Conservation (phyloP, 352 stramenopile genomes). For the Pythium dissotocum region DNA sequence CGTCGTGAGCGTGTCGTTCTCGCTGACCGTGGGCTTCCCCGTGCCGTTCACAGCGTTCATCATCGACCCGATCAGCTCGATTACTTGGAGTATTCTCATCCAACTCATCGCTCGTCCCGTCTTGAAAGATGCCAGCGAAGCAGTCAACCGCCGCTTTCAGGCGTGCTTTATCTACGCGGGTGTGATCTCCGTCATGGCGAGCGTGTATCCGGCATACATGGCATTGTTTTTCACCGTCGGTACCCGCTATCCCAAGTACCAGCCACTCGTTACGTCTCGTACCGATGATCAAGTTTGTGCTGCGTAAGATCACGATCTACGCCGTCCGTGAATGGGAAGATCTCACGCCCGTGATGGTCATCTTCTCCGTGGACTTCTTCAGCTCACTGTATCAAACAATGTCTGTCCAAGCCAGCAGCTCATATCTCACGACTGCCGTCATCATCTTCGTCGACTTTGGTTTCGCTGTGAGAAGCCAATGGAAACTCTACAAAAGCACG, state of each 20-base stretch:
- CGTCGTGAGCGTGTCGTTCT: too few relatives aligned
- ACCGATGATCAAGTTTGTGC: neutral
- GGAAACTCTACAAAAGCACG: neutral
- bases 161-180: neutral
- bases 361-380: slow-evolving; percentile 40
- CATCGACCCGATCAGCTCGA: neutral
- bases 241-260: neutral
- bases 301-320: neutral
- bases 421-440: slow-evolving; percentile 13
- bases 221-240: neutral
- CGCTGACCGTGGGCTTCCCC: too few relatives aligned
- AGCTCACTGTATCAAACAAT: slow-evolving; percentile 32
- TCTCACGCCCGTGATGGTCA: slow-evolving; percentile 25
- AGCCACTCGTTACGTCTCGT: slow-evolving; percentile 1
- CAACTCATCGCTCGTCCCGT: neutral
- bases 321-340: slow-evolving; percentile 22
- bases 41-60: neutral
- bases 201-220: slow-evolving; percentile 6
- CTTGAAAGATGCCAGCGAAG: neutral
- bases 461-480: neutral
- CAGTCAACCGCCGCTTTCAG: neutral
- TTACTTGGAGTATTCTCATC: neutral
- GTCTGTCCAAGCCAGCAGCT: slow-evolving; percentile 34
- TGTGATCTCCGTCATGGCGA: neutral
- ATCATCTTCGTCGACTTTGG: slow-evolving; percentile 20